These are phyloP conservation scores for Lantana camara DNA, from an alignment of 257 asterid genomes.

Conservation along the genomic window DNA sequence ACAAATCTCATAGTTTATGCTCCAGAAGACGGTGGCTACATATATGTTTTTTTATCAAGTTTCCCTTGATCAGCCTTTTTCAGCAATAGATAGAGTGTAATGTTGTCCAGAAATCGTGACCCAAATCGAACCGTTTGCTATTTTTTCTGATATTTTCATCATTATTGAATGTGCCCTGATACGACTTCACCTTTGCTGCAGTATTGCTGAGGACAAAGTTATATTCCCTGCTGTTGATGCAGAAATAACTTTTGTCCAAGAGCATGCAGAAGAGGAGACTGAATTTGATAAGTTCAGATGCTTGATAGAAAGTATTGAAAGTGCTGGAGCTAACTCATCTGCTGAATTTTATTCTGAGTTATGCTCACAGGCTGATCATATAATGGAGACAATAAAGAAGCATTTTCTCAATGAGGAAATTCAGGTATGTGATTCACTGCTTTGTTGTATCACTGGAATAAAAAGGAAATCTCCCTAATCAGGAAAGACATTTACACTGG, in stretches of 20 bases:
- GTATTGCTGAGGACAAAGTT: slow-evolving; percentile 98
- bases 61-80: no score
- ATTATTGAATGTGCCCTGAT: no score
- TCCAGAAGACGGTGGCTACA: no score
- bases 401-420: slow-evolving; percentile 89
- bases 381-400: slow-evolving; percentile 78
- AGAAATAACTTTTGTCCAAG: slow-evolving; percentile 87
- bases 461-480: slow-evolving; percentile 13
- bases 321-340: slow-evolving; percentile 86
- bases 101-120: no score
- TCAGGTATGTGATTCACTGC: slow-evolving; percentile 55
- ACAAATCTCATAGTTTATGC: no score
- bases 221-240: slow-evolving; percentile 93
- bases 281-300: slow-evolving; percentile 86
- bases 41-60: no score
- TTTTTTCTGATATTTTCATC: not conserved
- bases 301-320: slow-evolving; percentile 84
- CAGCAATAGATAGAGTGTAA: no score
- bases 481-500: not conserved
- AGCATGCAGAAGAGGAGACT: slow-evolving; percentile 97
- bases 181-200: slow-evolving; percentile 56
- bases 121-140: no score
- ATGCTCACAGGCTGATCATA: slow-evolving; percentile 92
- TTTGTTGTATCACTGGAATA: not conserved
- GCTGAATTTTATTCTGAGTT: slow-evolving; percentile 80